Evolutionary conservation across 257 asterid genomes (phyloP).

Genomic region (Ophiorrhiza pumila): DNA sequence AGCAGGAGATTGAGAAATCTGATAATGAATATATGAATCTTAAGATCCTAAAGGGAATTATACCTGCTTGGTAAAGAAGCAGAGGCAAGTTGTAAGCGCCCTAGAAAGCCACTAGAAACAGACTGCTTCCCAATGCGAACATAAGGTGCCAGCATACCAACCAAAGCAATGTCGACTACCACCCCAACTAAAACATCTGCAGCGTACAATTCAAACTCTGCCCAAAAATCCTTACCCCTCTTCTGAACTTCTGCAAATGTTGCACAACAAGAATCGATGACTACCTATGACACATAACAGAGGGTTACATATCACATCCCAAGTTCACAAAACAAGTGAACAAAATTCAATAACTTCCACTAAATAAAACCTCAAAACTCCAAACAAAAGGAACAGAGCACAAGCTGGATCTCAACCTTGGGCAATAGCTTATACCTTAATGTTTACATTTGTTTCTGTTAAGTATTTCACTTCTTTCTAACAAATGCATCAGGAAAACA

Average conservation of each 20-base stretch:
- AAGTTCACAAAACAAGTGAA: neutral
- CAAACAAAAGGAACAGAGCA: neutral
- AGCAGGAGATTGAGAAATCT: neutral
- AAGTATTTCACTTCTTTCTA: neutral
- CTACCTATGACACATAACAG: constrained; percentile 45
- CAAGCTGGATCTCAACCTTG: neutral
- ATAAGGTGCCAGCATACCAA: constrained; percentile 95
- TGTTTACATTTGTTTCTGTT: neutral
- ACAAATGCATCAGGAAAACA: neutral
- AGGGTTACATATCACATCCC: neutral
- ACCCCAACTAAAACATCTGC: constrained; percentile 91
- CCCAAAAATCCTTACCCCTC: constrained; percentile 95
- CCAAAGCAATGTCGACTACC: constrained; percentile 90
- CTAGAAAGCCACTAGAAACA: constrained; percentile 58
- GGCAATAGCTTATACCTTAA: neutral
- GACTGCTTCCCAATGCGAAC: constrained; percentile 74
- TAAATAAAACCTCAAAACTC: neutral
- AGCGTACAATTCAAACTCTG: constrained; percentile 92
- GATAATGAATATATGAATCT: neutral
- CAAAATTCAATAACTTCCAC: neutral
- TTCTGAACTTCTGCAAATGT: constrained; percentile 95
- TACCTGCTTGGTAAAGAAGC: constrained; percentile 94
- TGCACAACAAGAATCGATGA: constrained; percentile 92
- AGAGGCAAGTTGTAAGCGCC: constrained; percentile 51
- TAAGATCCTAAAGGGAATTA: constrained; percentile 14